These are phyloP conservation scores for Macrophomina tecta DNA, from an alignment of 2,329 filamentous ascomycete species.

Conservation along the genomic window DNA sequence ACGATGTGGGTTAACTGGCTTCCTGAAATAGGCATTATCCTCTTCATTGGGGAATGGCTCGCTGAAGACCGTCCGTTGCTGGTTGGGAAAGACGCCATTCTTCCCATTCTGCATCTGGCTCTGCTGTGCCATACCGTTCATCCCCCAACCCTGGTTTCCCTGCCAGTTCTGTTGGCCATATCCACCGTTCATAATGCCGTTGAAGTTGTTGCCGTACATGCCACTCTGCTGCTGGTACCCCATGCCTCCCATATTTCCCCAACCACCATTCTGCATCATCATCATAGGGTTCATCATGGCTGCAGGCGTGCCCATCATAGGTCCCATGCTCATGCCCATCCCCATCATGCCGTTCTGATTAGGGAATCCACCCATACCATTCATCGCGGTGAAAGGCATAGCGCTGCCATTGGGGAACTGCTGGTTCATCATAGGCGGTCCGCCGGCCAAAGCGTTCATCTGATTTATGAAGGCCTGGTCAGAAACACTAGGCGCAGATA, in stretches of 20 bases:
- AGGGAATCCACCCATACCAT: constrained; percentile 51
- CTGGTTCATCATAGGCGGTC: constrained; percentile 29
- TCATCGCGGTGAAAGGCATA: constrained; percentile 41
- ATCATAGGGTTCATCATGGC: constrained; percentile 46
- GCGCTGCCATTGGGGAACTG: constrained; percentile 22
- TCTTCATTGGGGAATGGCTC: constrained; percentile 68
- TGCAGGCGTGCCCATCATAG: constrained; percentile 54
- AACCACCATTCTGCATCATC: constrained; percentile 40
- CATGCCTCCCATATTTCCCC: constrained; percentile 45
- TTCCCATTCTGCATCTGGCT: constrained; percentile 32
- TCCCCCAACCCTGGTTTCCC: constrained; percentile 26
- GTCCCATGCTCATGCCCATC: constrained; percentile 50
- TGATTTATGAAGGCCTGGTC: constrained; percentile 51
- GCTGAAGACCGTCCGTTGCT: constrained; percentile 61
- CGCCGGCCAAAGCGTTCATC: constrained; percentile 51
- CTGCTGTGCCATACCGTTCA: constrained; percentile 28
- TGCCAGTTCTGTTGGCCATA: constrained; percentile 40
- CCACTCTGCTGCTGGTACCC: constrained; percentile 34
- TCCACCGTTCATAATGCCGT: constrained; percentile 54
- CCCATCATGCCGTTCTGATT: constrained; percentile 53
- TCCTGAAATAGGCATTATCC: constrained; percentile 91
- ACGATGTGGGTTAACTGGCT: constrained; percentile 92
- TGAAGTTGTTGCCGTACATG: constrained; percentile 45
- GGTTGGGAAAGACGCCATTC: constrained; percentile 59
- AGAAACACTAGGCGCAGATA: constrained; percentile 37